Evolutionary conservation across 2,329 filamentous ascomycete species (phyloP), one percentile per base, ranked within the genome.

Genomic region (Sclerotinia nivalis): DNA sequence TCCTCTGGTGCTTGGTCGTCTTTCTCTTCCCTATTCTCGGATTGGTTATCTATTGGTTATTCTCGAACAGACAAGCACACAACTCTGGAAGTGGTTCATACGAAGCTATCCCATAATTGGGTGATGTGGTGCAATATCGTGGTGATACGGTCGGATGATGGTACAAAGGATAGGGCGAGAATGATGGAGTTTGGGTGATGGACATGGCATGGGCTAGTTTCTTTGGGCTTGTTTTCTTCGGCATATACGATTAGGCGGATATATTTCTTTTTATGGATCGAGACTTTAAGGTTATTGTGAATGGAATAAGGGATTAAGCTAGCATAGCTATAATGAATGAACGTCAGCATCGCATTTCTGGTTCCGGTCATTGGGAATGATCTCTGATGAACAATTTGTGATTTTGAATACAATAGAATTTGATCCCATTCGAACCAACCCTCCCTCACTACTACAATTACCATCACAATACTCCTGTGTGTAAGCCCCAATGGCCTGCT

Each of bases 1-100:
- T 90, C 4, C 80, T 89, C 43, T 90, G 88, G 88, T 86, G 83
- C 62, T 80, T 89, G 0, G 80, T 88, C 56, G 86, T 90, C 75
- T 89, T 90, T 81, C 79, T 90, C 72, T 89, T 90, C 81, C 88
- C 88, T 5, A 81, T 90, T 62, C 77, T 86, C 73, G 88, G 88
- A 71, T 82, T 89, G 78, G 79, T 89, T 75, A 80, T 89, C 78
- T 90, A 90, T 80, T 90, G 83, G 77, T 79, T 90, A 66, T 89
- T 90, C 80, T 88, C 87, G 60, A 86, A 90, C 80, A 86, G 88
- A 65, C 80, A 81, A 56, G 81, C 83, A 40, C 86, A 89, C 78
- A 86, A 84, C 77, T 68, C 66, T 28, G 81, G 81, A 50, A 81
- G 82, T 56, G 78, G 81, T 13, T 83, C 83, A n/a, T 89, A 89